phyloP scores from a whole-genome alignment of 2,329 filamentous ascomycete genomes.

The Mycogone perniciosa region DNA sequence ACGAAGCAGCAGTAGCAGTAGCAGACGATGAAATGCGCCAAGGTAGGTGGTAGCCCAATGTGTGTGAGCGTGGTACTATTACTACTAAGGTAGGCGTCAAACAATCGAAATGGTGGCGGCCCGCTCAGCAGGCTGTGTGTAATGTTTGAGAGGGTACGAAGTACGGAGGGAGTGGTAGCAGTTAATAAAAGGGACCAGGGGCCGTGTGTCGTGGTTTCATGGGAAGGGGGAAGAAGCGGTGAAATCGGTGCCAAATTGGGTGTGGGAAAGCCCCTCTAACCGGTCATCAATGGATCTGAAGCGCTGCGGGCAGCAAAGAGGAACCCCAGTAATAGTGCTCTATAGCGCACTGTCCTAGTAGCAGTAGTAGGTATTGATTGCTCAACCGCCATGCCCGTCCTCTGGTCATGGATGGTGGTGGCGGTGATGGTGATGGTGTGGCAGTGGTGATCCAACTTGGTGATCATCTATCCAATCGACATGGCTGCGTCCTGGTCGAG shows the following conservation, averaged over 20 bases:
- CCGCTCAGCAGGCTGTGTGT: neutral
- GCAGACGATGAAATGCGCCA: neutral
- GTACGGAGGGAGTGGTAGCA: neutral
- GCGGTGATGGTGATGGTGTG: neutral
- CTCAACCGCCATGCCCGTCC: no score
- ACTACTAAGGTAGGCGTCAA: neutral
- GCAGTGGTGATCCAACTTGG: neutral
- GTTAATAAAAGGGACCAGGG: neutral
- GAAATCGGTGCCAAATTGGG: slow-evolving; percentile 4
- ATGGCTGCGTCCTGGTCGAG: neutral
- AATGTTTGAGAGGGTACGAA: neutral
- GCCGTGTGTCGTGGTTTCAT: neutral
- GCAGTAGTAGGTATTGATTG: no score
- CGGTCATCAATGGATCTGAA: no score
- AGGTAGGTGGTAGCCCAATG: neutral
- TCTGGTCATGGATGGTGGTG: neutral
- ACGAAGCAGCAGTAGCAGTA: neutral
- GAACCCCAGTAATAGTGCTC: no score
- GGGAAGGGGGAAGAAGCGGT: slow-evolving; percentile 11
- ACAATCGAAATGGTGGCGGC: slow-evolving; percentile 5
- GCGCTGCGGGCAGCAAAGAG: no score
- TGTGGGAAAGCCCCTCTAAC: neutral
- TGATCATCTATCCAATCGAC: neutral
- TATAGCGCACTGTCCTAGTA: no score
- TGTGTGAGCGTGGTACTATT: no score